Base-by-base conservation (phyloP, 176 grass and related monocot genomes). In the Lolium rigidum region DNA sequence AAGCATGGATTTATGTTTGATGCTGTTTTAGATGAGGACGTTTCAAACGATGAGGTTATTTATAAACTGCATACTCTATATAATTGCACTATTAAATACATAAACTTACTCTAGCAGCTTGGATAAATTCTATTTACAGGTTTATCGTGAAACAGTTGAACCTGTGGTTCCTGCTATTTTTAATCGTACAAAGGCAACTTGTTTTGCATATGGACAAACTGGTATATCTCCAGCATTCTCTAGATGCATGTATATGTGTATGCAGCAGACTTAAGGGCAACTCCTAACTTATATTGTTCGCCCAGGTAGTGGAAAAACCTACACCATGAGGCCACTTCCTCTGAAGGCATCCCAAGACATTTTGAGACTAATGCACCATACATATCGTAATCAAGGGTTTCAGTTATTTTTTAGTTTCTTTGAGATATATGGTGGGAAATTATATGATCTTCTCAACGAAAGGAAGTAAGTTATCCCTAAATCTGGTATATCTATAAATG, bases 161-260 rank as follows among this genome's bases (percentile, higher is more conserved):
- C 94, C 94, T 78, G 83, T 99, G 80, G 90, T 99, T 70, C 97
- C 97, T 82, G 90, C 97, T 74, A 99, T 99, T 84, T 99, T 99
- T 88, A 90, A 93, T 48, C 92, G 94, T 81, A 99, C 83, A 31
- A 99, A 99, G 82, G 97, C 97, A 86, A 97, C 97, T 79, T 99
- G 97, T 90, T 99, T 99, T 94, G 97, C 97, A 49, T 99, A 97
- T 86, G 97, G 97, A 78, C 97, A 99, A 94, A 99, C 97, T n/a
- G 97, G 96, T 83, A 92, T 84, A 78, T 64, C 12, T 63, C 71
- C 10, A 15, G 21, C 79, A 68, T 65, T 76, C 55, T 83, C 16
- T 88, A 83, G 4, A 71, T 70, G 18, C 47, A 78, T 46, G 15
- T 10, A 12, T 87, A 65, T 54, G 26, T 70, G 48, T 81, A 7